Evolutionary conservation across 805 yeast species (phyloP).

Genomic region (Metschnikowia kunwiensis): DNA sequence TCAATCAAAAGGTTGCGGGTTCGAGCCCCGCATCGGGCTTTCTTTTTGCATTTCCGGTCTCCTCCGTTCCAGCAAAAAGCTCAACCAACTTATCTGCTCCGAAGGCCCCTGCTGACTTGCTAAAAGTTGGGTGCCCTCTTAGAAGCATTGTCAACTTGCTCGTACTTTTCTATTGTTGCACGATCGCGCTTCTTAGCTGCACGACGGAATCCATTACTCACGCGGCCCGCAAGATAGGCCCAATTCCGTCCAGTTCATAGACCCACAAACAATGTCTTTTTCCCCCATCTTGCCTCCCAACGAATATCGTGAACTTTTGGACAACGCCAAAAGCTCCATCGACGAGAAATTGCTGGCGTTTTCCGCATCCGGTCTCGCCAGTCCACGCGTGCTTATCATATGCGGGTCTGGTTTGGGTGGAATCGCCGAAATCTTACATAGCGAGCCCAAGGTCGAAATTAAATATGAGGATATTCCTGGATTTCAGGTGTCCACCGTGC

Average conservation of each 20-base stretch:
- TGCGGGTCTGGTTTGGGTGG: conserved; percentile 97
- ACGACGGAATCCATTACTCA: too few species aligned
- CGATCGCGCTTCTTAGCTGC: too few species aligned
- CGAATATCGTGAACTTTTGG: conserved; percentile 21
- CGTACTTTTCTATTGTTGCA: too few species aligned
- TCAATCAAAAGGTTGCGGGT: conserved; percentile 36
- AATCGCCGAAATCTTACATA: conserved; percentile 53
- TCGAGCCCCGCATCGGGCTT: conserved; percentile 35
- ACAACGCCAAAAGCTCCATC: conserved; percentile 20
- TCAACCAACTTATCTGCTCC: too few species aligned
- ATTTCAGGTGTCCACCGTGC: conserved; percentile 76
- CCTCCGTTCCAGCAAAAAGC: neutral
- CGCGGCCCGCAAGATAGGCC: conserved; percentile 1
- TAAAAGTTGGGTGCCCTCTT: too few species aligned
- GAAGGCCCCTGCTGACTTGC: too few species aligned
- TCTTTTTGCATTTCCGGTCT: conserved; percentile 3
- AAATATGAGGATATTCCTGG: conserved; percentile 74
- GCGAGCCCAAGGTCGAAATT: conserved; percentile 46
- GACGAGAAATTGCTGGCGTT: conserved; percentile 11
- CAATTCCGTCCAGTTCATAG: neutral
- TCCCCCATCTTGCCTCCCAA: conserved; percentile 15
- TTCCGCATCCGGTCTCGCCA: conserved; percentile 14
- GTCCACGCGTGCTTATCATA: conserved; percentile 71
- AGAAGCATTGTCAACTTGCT: too few species aligned
- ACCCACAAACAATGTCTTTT: conserved; percentile 3